phyloP scores from a whole-genome alignment of 192 early-diverging fungal genomes.

The Chytriomyces sp. region DNA sequence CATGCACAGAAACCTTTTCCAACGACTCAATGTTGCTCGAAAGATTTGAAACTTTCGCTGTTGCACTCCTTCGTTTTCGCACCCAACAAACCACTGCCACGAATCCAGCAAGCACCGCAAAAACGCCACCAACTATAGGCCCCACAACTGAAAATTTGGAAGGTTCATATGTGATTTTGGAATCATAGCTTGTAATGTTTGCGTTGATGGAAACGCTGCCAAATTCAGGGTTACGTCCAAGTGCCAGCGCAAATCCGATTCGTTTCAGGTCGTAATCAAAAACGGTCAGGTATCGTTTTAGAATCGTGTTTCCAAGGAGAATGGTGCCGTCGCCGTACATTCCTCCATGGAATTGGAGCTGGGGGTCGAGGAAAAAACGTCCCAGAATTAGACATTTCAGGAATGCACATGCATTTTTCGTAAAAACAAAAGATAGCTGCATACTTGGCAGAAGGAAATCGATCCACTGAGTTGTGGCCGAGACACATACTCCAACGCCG shows the following conservation, averaged over 20 bases:
- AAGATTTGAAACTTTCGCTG: no score
- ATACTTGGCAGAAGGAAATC: neutral
- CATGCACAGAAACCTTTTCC: no score
- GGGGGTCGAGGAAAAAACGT: no score
- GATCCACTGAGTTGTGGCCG: neutral
- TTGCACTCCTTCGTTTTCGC: neutral
- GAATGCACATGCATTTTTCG: no score
- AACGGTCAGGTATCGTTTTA: constrained; percentile 11
- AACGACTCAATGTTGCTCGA: no score
- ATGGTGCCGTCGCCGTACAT: neutral
- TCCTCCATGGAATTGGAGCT: neutral
- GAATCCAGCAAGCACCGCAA: neutral
- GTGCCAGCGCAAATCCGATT: constrained; percentile 22
- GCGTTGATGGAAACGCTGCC: neutral
- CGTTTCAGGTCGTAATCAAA: constrained; percentile 16
- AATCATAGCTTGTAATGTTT: neutral
- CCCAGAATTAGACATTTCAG: no score
- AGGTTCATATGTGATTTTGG: neutral
- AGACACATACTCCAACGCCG: neutral
- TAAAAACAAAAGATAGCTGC: no score
- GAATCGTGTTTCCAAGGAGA: constrained; percentile 2
- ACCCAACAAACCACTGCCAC: neutral
- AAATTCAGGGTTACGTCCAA: neutral
- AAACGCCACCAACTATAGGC: neutral
- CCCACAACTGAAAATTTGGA: neutral